A percentile compares a stretch with the other conserved stretches of the same genome.
Evolutionary conservation across 768 basidiomycete genomes (phyloP).

Genomic region (Russula abietina): DNA sequence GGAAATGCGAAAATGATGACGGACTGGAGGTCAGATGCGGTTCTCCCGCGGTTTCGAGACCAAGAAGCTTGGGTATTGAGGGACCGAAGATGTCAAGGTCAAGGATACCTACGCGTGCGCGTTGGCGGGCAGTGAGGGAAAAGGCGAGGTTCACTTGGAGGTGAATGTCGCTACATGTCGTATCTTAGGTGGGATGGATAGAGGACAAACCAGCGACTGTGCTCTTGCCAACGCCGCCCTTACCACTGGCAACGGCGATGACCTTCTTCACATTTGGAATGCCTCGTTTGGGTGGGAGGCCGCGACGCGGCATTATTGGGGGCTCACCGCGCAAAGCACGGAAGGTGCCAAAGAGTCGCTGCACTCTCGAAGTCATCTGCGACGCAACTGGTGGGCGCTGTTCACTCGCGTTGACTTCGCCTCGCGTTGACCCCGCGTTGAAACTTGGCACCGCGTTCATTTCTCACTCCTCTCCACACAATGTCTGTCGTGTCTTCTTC

Average conservation of each 20-base stretch:
- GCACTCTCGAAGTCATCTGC: constrained; percentile 3
- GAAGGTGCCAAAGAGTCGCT: constrained; percentile 17
- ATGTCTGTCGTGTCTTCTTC: not conserved
- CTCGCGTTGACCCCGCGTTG: too few species aligned
- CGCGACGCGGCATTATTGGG: constrained; percentile 39
- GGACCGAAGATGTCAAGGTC: constrained; percentile 97
- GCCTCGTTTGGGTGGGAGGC: constrained; percentile 51
- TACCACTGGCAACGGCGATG: constrained; percentile 83
- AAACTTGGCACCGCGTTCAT: not conserved
- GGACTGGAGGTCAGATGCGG: constrained; percentile 67
- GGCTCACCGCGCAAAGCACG: constrained; percentile 18
- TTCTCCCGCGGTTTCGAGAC: constrained; percentile 70
- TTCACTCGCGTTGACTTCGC: too few species aligned
- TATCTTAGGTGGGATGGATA: not conserved
- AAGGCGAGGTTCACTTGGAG: constrained; percentile 73
- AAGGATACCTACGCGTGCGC: constrained; percentile 67
- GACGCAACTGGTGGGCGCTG: too few species aligned
- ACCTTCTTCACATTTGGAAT: constrained; percentile 75
- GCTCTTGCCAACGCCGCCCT: constrained; percentile 95
- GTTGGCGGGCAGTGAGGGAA: constrained; percentile 48
- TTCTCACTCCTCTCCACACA: not conserved
- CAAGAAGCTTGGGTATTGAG: constrained; percentile 89
- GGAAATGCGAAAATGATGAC: constrained; percentile 25
- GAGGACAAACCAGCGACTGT: constrained; percentile 70
- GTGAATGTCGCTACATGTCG: not conserved